Base-by-base conservation (phyloP, 257 asterid genomes). In the Linderniella brevidens region DNA sequence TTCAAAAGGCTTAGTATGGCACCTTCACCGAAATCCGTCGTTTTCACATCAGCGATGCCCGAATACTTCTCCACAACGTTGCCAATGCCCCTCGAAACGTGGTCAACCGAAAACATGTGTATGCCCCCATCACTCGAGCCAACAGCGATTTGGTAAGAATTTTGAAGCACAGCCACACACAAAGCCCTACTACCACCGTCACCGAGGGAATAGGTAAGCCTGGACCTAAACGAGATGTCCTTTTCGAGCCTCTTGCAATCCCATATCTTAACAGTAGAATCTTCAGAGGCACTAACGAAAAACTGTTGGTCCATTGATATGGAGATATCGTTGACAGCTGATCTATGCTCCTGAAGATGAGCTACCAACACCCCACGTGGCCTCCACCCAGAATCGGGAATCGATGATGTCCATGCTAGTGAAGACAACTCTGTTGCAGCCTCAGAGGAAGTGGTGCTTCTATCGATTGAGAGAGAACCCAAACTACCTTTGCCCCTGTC, bases 361-460 rank as follows among this genome's bases (percentile, higher is more conserved):
- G 96, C 99, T 63, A 90, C 94, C 79, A 90, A 69, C 58, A 90
- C 96, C 56, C 96, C 99, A 48, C 94, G 93, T 53, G 96, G 99
- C 71, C 85, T 85, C 99, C 99, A 90, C 48, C 99, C 96, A 47
- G 99, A 90, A 72, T 85, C 96, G 25, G 96, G 92, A 73, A 81
- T 55, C 36, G 86, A 75, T 18, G 93, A 75, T 58, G 90, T 67
- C 75, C 78, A 74, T 44, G 78, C 73, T 53, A 65, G 70, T 19
- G 93, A 63, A 29, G 94, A 61, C 45, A 67, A 54, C 52, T 75
- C 96, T 44, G 72, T 59, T n/a, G n/a, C n/a, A 57, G 74, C 71
- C 73, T 85, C 96, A 17, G 62, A 55, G 7, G 79, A 54, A 19
- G 68, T 46, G 25, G 80, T 59, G 67, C 52, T 67, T 61, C 72